Percentiles rank a stretch among this genome's conserved stretches.
phyloP scores from a whole-genome alignment of 1,284 basidiomycete genomes.

The Cystobasidium sp. region DNA sequence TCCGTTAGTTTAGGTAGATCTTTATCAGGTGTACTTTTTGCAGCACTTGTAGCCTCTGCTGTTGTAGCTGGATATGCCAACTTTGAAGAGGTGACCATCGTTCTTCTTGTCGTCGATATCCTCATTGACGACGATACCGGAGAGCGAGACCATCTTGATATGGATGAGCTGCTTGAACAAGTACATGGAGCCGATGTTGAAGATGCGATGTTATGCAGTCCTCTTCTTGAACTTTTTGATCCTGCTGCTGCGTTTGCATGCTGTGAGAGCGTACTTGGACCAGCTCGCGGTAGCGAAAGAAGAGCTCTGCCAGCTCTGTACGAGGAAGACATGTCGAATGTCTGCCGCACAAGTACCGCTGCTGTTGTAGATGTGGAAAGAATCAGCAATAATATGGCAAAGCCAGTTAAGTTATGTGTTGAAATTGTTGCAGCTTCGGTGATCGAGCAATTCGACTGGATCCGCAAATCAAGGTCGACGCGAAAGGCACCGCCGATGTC shows the following conservation, averaged over 20 bases:
- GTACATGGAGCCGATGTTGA: conserved; percentile 16
- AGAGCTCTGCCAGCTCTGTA: conserved; percentile 13
- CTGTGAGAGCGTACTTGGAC: conserved; percentile 14
- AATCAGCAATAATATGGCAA: too few relatives aligned
- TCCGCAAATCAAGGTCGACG: too few relatives aligned
- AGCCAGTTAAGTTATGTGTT: too few relatives aligned
- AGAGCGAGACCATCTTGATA: neutral
- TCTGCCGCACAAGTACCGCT: too few relatives aligned
- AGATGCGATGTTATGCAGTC: neutral
- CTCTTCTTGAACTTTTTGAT: conserved; percentile 19
- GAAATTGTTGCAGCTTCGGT: too few relatives aligned
- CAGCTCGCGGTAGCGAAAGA: conserved; percentile 14
- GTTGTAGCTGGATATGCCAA: conserved; percentile 18
- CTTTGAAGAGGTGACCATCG: neutral
- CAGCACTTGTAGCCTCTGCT: neutral
- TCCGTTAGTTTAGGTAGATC: conserved; percentile 41
- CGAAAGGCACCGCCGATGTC: too few relatives aligned
- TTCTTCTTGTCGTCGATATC: neutral
- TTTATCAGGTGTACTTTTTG: conserved; percentile 11
- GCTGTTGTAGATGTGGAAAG: too few relatives aligned
- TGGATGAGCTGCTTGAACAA: neutral
- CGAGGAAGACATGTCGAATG: neutral
- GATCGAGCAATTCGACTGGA: too few relatives aligned
- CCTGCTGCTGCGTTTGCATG: neutral
- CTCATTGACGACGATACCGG: neutral